Base-by-base conservation (phyloP, 805 yeast species). In the Pichia californica region DNA sequence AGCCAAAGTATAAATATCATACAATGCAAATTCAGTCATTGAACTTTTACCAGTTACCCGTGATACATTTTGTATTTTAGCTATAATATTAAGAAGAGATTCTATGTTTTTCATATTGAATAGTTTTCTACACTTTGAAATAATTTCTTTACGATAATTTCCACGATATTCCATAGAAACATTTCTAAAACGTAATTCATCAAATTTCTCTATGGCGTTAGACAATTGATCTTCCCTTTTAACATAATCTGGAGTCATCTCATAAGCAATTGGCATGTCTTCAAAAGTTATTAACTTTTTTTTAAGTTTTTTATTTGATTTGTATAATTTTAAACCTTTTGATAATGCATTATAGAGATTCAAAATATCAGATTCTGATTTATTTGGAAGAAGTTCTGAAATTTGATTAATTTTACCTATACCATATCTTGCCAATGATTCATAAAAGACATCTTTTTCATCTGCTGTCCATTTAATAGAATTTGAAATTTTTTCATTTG, bases 371-470 rank as follows among this genome's bases (percentile, higher is more conserved):
- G 62, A 26, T 4, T 53, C 46, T 4, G 74, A 61, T 52, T 79
- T 79, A 5, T 52, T 46, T 0, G 70, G 69, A 6, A 79, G 47
- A 13, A 61, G 51, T 2, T 51, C 52, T 13, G 58, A 52, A 1
- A 79, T 72, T 11, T 55, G 41, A 8, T 75, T 77, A 1, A 67
- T 41, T n/a, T 70, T 53, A 41, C 68, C 69, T 19, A 77, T 77
- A 3, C 80, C 71, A 51, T 66, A 71, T 28, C 79, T 59, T 1
- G 74, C 68, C 27, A 80, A 54, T 19, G 69, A 63, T 18, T 64
- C 62, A 55, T 77, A 80, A 55, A 80, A 80, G 13, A 43, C 31
- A 18, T 72, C 74, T 50, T 79, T 79, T 43, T 80, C 84, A 1
- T 45, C 42, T 0, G 53, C 44, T 1, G 68, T 54, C 85, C 85